These are phyloP conservation scores for Pyricularia grisea DNA, from an alignment of 2,329 filamentous ascomycete species.

Conservation along the genomic window DNA sequence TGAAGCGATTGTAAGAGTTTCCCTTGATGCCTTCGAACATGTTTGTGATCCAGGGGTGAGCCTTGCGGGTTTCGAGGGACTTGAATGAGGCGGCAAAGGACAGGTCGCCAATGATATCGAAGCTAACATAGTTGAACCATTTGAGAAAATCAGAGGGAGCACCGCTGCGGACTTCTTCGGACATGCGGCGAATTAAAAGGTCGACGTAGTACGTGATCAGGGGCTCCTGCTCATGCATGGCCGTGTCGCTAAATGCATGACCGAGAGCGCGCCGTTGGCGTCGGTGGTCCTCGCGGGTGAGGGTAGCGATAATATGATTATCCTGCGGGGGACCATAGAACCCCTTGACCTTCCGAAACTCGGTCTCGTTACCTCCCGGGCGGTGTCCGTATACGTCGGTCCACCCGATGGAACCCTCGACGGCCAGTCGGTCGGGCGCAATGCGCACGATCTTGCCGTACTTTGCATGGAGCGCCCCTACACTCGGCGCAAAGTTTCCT, in stretches of 20 bases:
- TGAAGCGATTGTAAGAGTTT: background rate
- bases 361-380: background rate
- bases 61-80: slow-evolving; percentile 7
- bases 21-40: slow-evolving; percentile 11
- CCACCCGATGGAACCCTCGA: background rate
- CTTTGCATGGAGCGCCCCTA: background rate
- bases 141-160: slow-evolving; percentile 11
- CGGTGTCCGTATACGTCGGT: background rate
- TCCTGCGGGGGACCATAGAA: background rate
- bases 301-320: slow-evolving; percentile 8
- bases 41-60: slow-evolving; percentile 12
- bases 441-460: slow-evolving; percentile 5
- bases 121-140: slow-evolving; percentile 16
- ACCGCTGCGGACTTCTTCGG: slow-evolving; percentile 8
- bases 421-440: background rate
- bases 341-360: background rate
- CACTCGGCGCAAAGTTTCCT: background rate
- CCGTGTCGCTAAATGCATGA: slow-evolving; percentile 17
- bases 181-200: slow-evolving; percentile 11
- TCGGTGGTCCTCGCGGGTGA: slow-evolving; percentile 17
- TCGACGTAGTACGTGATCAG: slow-evolving; percentile 12
- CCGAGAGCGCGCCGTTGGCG: slow-evolving; percentile 14
- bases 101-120: slow-evolving; percentile 7
- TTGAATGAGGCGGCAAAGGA: slow-evolving; percentile 10
- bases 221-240: slow-evolving; percentile 15